These are phyloP conservation scores for Ceratobasidium sp. DNA, from an alignment of 1,284 basidiomycete genomes.

Conservation along the genomic window DNA sequence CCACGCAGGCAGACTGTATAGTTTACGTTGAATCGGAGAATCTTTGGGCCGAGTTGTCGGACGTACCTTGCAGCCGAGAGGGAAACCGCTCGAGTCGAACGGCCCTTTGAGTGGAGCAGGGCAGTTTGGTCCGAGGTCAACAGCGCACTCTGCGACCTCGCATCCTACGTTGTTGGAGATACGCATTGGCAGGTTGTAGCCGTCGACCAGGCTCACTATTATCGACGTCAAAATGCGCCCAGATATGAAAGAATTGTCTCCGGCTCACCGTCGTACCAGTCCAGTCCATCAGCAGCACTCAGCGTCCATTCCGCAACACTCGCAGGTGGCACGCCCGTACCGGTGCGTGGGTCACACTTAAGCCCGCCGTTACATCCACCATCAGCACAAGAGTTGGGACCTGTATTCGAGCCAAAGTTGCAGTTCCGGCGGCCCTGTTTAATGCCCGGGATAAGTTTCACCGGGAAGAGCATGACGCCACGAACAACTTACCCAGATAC, in stretches of 20 bases:
- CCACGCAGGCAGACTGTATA: constrained; percentile 57
- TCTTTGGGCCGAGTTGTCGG: constrained; percentile 28
- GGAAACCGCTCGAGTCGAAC: constrained; percentile 58
- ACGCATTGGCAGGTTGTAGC: constrained; percentile 65
- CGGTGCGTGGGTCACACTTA: constrained; percentile 6
- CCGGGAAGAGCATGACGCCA: too few species aligned
- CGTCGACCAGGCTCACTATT: constrained; percentile 62
- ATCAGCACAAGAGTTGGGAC: constrained; percentile 45
- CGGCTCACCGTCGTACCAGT: constrained; percentile 57
- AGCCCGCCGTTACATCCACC: constrained; percentile 47
- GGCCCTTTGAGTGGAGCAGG: constrained; percentile 56
- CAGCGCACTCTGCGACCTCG: constrained; percentile 49
- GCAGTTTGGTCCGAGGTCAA: too few species aligned
- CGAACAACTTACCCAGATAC: constrained; percentile 41
- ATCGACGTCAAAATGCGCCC: constrained; percentile 67
- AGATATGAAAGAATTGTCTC: constrained; percentile 52
- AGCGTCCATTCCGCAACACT: constrained; percentile 50
- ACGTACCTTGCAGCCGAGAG: constrained; percentile 61
- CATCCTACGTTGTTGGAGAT: constrained; percentile 63
- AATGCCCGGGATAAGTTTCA: background rate
- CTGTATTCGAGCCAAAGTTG: constrained; percentile 50
- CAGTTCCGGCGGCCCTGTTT: constrained; percentile 52
- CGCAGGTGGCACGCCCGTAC: too few species aligned
- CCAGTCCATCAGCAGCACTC: constrained; percentile 50
- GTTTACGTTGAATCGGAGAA: background rate